Conservation (phyloP, 345 rosid species). For the Pistacia integerrima region DNA sequence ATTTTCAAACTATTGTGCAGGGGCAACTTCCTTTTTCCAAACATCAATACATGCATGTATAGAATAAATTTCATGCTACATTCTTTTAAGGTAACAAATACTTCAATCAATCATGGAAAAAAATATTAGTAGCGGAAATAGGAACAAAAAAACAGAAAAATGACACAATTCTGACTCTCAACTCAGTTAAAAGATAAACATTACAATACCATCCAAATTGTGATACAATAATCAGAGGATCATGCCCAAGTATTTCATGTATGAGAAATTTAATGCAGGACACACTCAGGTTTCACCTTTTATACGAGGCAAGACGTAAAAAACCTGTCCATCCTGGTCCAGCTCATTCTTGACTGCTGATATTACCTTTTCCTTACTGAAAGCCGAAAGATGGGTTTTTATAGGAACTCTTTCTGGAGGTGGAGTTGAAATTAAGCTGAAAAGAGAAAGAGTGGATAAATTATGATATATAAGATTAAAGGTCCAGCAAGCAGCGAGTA, state of each 20-base stretch:
- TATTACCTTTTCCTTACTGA: conserved; percentile 59
- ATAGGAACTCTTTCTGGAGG: conserved; percentile 99
- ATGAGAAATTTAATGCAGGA: neutral
- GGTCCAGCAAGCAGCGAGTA: neutral
- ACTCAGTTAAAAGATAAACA: neutral
- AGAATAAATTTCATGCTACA: too few relatives aligned
- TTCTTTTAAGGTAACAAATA: too few relatives aligned
- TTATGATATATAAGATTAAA: conserved; percentile 11
- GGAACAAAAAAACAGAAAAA: neutral
- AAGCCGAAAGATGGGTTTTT: conserved; percentile 78
- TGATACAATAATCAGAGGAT: neutral
- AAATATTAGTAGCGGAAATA: neutral
- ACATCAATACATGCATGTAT: neutral
- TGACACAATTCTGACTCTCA: neutral
- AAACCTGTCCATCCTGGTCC: conserved; percentile 90
- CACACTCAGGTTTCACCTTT: conserved; percentile 53
- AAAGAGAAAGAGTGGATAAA: conserved; percentile 22
- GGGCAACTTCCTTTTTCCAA: neutral
- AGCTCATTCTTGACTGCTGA: conserved; percentile 80
- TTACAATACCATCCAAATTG: neutral
- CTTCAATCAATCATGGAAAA: too few relatives aligned
- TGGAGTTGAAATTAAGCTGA: conserved; percentile 90
- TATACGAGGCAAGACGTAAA: conserved; percentile 93
- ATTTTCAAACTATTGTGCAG: neutral
- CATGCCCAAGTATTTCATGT: neutral